phyloP scores from a whole-genome alignment of 768 basidiomycete genomes.

The Tulasnella sp. region DNA sequence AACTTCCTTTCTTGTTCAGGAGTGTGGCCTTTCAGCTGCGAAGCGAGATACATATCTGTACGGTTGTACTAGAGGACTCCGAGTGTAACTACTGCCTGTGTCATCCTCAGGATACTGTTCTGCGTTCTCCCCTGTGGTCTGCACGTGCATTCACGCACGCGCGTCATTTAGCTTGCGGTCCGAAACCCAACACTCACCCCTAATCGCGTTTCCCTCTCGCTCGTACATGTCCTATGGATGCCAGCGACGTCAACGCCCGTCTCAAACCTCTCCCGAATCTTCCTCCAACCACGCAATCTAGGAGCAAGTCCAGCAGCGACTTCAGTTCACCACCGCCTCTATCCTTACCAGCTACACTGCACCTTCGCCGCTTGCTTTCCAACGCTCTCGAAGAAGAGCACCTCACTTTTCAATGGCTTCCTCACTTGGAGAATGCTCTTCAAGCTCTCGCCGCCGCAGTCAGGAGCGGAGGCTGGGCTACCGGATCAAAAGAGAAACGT shows the following conservation, averaged over 20 bases:
- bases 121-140: background rate
- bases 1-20: too few relatives aligned
- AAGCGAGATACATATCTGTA: too few relatives aligned
- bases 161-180: background rate
- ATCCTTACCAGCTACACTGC: background rate
- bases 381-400: background rate
- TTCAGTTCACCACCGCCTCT: background rate
- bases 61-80: too few relatives aligned
- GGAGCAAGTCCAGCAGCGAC: background rate
- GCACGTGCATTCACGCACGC: background rate
- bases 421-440: background rate
- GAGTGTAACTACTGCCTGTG: too few relatives aligned
- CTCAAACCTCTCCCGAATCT: constrained; percentile 6
- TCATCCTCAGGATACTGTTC: background rate
- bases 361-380: background rate
- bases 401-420: background rate
- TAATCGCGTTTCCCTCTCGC: background rate
- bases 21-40: too few relatives aligned
- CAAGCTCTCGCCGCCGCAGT: background rate
- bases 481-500: background rate
- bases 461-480: background rate
- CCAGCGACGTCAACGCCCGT: background rate
- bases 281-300: background rate
- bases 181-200: background rate
- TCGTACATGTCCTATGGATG: background rate